These are phyloP conservation scores for Angophora floribunda DNA, from an alignment of 345 rosid species.

Conservation along the genomic window DNA sequence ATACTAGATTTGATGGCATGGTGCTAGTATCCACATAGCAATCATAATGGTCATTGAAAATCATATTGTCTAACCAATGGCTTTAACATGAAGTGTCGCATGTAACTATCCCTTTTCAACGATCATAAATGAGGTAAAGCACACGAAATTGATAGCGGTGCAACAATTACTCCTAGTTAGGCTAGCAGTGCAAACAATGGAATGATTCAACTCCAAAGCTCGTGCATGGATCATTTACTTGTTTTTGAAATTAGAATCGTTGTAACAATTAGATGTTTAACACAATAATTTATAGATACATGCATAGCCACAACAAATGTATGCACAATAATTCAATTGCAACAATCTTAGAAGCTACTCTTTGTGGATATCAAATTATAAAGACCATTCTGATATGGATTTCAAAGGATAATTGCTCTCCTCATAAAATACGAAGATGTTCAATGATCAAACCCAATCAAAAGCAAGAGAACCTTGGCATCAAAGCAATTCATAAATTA, in stretches of 20 bases:
- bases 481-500: neutral
- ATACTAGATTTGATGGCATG: neutral
- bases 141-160: rapidly evolving
- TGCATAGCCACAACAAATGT: neutral
- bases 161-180: neutral
- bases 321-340: neutral
- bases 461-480: neutral
- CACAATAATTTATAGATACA: neutral
- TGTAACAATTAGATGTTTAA: neutral
- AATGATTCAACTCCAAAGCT: neutral
- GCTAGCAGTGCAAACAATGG: rapidly evolving
- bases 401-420: neutral
- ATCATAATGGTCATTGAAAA: neutral
- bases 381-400: neutral
- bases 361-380: neutral
- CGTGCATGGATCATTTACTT: neutral
- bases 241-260: neutral
- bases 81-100: neutral
- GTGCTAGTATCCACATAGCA: rapidly evolving
- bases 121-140: neutral
- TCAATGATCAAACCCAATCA: neutral
- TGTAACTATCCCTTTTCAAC: neutral
- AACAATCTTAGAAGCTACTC: neutral
- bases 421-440: neutral
- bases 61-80: neutral